Base-by-base conservation (phyloP, 176 grass and related monocot species). In the Otatea glauca region DNA sequence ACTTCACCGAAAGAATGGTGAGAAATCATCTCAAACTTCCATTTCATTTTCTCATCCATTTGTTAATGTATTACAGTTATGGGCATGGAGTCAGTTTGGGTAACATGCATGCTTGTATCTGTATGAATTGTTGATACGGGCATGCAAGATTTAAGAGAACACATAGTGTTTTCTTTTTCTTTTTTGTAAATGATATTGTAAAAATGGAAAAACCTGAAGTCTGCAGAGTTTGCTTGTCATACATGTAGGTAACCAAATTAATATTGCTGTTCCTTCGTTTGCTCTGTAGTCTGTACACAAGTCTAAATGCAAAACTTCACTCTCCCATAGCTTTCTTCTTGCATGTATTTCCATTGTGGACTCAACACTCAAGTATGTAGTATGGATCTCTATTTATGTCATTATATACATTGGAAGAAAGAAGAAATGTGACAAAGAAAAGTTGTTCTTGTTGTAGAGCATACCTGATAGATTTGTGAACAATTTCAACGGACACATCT, bases 401-500 rank as follows among this genome's bases (percentile, higher is more conserved):
- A 13, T 16, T 62, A 77, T 34, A 4, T 32, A 23, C 29, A 35
- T 41, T 11, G 15, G 23, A 39, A 37, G 34, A 66, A 3, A 5
- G 3, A 25, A 67, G 0, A 66, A 71, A 38, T 14, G 23, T 14
- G 20, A 71, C 18, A 35, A 7, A 39, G 5, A 76, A 7, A 12
- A 58, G 0, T 0, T 84, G 16, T 7, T 63, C 1, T 64, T 81
- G 17, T 7, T 55, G 64, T 37, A 89, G 83, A 77, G 64, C 34
- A 53, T 89, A 35, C 83, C 83, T 76, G 17, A 17, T 17, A 89
- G 43, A 70, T 89, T 89, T 27, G 63, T 77, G 27, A 81, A 70
- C 13, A 89, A 81, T 15, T 89, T 89, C 88, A 81, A 89, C 9
- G 88, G 83, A 4, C 83, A 21, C 51, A 89, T 89, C 54, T 85